These are phyloP conservation scores for Blastomyces silverae DNA, from an alignment of 2,329 filamentous ascomycete genomes.

Conservation along the genomic window DNA sequence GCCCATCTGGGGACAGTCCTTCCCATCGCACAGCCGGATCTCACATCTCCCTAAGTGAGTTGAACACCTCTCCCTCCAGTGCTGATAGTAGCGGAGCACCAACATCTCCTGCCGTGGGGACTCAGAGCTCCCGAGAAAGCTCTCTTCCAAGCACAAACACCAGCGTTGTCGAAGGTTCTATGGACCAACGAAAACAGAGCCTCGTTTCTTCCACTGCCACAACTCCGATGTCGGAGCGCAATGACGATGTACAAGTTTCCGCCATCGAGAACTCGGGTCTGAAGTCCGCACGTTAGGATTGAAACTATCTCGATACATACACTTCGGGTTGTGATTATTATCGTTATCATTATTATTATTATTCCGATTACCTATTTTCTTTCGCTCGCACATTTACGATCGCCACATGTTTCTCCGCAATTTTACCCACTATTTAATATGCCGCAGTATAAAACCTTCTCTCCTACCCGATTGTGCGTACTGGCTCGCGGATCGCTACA, in stretches of 20 bases:
- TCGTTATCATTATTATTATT: neutral
- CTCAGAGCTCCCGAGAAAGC: conserved; percentile 62
- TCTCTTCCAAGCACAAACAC: conserved; percentile 58
- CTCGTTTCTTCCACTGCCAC: conserved; percentile 6
- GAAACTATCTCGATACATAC: neutral
- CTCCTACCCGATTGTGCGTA: neutral
- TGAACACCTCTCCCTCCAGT: conserved; percentile 15
- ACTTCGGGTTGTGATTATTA: neutral
- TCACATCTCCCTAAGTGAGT: conserved; percentile 14
- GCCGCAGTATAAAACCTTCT: conserved; percentile 2
- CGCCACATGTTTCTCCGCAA: neutral
- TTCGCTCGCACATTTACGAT: conserved; percentile 6
- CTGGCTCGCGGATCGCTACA: neutral
- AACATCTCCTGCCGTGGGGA: conserved; percentile 42
- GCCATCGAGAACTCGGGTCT: neutral
- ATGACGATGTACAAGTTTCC: neutral
- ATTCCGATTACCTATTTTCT: neutral
- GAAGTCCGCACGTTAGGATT: conserved; percentile 2
- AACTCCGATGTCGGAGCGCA: conserved; percentile 12
- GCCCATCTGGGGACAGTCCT: conserved; percentile 20
- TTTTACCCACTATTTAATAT: conserved; percentile 1
- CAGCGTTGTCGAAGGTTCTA: conserved; percentile 47
- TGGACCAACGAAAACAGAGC: conserved; percentile 30
- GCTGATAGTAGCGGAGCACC: conserved; percentile 18
- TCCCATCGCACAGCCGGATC: conserved; percentile 14